Percentiles rank a stretch among this genome's conserved stretches.
phyloP scores from a whole-genome alignment of 2,329 filamentous ascomycete species.

The Clarireedia hainanense region DNA sequence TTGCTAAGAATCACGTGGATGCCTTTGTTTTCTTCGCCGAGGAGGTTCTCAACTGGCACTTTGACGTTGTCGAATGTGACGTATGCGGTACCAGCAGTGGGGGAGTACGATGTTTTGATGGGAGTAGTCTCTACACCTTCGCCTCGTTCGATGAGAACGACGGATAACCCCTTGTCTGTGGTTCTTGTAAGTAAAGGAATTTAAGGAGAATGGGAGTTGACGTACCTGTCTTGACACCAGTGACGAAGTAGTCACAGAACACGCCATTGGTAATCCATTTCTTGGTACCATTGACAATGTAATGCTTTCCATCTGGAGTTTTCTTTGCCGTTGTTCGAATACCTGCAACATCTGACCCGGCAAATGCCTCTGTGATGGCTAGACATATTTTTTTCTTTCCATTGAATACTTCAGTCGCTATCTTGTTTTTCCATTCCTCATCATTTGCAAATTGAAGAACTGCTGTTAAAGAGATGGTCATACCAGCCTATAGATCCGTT shows the following conservation, averaged over 20 bases:
- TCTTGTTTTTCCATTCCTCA: conserved; percentile 53
- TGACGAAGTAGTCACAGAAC: conserved; percentile 77
- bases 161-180: conserved; percentile 63
- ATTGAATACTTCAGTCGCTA: conserved; percentile 65
- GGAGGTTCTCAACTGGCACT: conserved; percentile 68
- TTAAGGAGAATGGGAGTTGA: neutral
- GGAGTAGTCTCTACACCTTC: conserved; percentile 69
- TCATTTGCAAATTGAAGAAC: conserved; percentile 72
- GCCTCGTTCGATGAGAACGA: conserved; percentile 65
- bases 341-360: conserved; percentile 73
- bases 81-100: conserved; percentile 44
- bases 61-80: conserved; percentile 83
- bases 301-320: conserved; percentile 63
- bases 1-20: conserved; percentile 79
- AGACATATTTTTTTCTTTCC: conserved; percentile 85
- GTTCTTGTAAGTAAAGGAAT: neutral
- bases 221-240: conserved; percentile 58
- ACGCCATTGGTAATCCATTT: conserved; percentile 84
- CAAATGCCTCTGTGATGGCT: conserved; percentile 83
- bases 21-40: conserved; percentile 79
- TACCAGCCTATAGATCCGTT: conserved; percentile 2
- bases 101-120: conserved; percentile 77
- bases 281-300: conserved; percentile 68
- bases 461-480: conserved; percentile 75
- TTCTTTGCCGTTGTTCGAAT: conserved; percentile 72